These are phyloP conservation scores for Phylloporus sp. DNA, from an alignment of 768 basidiomycete genomes.

Conservation along the genomic window DNA sequence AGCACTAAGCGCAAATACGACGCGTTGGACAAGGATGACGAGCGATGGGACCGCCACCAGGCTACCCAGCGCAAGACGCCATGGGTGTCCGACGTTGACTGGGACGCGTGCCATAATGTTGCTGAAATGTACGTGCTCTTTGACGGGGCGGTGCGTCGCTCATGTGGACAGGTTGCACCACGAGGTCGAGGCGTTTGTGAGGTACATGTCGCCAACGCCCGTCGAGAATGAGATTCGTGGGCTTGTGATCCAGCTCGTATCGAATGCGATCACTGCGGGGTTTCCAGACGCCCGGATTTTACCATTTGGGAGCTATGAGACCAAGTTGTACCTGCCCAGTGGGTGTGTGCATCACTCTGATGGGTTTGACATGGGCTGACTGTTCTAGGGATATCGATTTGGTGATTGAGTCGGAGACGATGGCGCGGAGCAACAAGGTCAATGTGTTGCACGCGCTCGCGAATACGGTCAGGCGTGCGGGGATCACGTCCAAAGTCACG, in stretches of 20 bases:
- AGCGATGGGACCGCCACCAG: constrained; percentile 43
- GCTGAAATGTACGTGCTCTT: constrained; percentile 69
- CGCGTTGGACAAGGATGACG: constrained; percentile 43
- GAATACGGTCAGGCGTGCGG: constrained; percentile 65
- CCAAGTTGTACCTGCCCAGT: constrained; percentile 86
- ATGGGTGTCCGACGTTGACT: constrained; percentile 70
- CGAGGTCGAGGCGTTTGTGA: constrained; percentile 82
- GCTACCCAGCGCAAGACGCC: constrained; percentile 53
- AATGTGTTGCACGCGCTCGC: constrained; percentile 75
- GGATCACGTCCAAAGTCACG: constrained; percentile 76
- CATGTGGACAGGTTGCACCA: constrained; percentile 61
- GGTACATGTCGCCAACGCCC: constrained; percentile 83
- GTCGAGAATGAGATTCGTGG: constrained; percentile 83
- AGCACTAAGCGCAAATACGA: constrained; percentile 47
- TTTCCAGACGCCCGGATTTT: constrained; percentile 80
- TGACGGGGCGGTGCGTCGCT: constrained; percentile 3
- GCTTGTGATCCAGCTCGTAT: constrained; percentile 66
- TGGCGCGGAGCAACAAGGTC: constrained; percentile 68
- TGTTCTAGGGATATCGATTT: constrained; percentile 85
- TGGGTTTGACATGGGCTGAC: constrained; percentile 9
- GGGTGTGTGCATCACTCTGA: constrained; percentile 56
- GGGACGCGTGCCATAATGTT: constrained; percentile 71
- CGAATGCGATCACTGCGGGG: constrained; percentile 52
- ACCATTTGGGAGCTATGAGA: constrained; percentile 92
- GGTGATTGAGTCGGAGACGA: constrained; percentile 75